Evolutionary conservation across 208 protist genomes (phyloP).

Genomic region (Wallacemonas sp.): DNA sequence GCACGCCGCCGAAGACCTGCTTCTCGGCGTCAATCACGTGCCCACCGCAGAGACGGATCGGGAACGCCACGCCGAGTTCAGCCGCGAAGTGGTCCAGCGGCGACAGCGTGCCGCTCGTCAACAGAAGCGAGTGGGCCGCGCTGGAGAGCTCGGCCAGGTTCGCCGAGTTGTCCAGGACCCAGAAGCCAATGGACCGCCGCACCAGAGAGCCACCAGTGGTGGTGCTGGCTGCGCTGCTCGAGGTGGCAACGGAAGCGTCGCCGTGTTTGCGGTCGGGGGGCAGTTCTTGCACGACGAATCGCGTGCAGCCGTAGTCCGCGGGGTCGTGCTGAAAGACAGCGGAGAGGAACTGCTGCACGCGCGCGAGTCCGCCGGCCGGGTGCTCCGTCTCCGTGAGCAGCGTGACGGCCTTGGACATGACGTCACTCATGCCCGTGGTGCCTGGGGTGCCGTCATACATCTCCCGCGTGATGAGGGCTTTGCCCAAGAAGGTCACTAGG

Average conservation of each 20-base stretch:
- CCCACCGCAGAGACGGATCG: conserved; percentile 75
- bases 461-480: conserved; percentile 74
- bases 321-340: conserved; percentile 53
- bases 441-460: conserved; percentile 43
- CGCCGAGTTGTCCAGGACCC: conserved; percentile 89
- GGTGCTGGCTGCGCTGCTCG: not conserved
- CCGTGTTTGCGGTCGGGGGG: not conserved
- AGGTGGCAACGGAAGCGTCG: not conserved
- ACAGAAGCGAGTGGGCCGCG: conserved; percentile 65
- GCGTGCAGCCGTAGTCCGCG: conserved; percentile 29
- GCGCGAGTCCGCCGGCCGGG: conserved; percentile 52
- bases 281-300: conserved; percentile 70
- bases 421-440: conserved; percentile 47
- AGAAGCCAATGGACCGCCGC: conserved; percentile 81
- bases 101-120: conserved; percentile 97
- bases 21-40: conserved; percentile 89
- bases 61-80: conserved; percentile 90
- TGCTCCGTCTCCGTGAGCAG: conserved; percentile 63
- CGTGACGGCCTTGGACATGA: conserved; percentile 66
- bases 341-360: conserved; percentile 76
- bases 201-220: too few species aligned
- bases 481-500: conserved; percentile 68
- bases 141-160: conserved; percentile 70
- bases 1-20: conserved; percentile 68
- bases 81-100: conserved; percentile 93